phyloP scores from a whole-genome alignment of 2,329 filamentous ascomycete genomes.

The Neopestalotiopsis clavispora region DNA sequence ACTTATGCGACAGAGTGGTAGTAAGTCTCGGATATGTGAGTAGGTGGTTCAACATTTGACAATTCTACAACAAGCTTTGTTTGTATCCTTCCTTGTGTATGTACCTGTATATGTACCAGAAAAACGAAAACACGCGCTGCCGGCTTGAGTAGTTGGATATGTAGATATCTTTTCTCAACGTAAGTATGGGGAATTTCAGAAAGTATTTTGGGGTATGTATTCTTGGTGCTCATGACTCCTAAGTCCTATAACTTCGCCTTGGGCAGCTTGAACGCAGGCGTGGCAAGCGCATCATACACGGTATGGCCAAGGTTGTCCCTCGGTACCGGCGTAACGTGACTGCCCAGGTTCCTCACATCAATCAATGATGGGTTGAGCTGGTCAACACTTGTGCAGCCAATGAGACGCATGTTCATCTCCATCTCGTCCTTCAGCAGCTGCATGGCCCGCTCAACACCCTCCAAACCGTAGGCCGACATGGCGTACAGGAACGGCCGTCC shows the following conservation, averaged over 20 bases:
- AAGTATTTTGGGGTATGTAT: background rate
- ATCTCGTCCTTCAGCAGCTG: slow-evolving; percentile 93
- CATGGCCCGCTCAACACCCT: slow-evolving; percentile 91
- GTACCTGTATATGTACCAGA: no score
- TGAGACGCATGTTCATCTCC: slow-evolving; percentile 98
- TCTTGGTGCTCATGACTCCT: background rate
- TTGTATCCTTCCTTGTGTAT: no score
- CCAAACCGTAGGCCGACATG: slow-evolving; percentile 88
- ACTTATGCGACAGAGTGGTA: no score
- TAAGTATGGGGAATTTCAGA: background rate
- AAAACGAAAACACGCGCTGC: no score
- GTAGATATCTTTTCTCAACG: background rate
- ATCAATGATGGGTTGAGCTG: slow-evolving; percentile 83
- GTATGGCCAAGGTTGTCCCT: slow-evolving; percentile 50
- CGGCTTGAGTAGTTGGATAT: no score
- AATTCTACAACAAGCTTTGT: no score
- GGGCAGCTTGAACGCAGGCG: slow-evolving; percentile 53
- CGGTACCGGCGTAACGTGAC: slow-evolving; percentile 55
- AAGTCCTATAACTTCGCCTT: slow-evolving; percentile 53
- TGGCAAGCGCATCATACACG: slow-evolving; percentile 60
- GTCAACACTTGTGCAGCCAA: slow-evolving; percentile 76
- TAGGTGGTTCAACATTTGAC: no score
- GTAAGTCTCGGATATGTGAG: no score
- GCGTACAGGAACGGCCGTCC: slow-evolving; percentile 94
- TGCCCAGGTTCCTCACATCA: slow-evolving; percentile 72